Evolutionary conservation across 75 land plant genomes (phyloP).

Genomic region (Larix kaempferi): DNA sequence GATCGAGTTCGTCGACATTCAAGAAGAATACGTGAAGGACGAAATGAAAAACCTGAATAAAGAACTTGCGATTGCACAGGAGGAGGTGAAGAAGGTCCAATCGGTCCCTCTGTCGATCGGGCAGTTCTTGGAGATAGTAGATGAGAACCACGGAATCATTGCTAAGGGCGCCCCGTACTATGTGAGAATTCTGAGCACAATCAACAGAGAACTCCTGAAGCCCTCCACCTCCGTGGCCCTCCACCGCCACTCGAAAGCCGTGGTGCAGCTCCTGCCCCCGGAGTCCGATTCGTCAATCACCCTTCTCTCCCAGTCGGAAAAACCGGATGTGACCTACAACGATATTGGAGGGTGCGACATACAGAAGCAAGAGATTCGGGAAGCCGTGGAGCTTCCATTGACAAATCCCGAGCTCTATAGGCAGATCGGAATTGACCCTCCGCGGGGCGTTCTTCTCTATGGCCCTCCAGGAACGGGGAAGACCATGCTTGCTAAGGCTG

Average conservation of each 20-base stretch:
- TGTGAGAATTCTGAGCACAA: constrained; percentile 66
- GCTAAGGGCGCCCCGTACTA: constrained; percentile 73
- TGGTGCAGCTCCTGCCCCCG: constrained; percentile 77
- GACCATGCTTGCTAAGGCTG: constrained; percentile 92
- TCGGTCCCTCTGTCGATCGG: constrained; percentile 77
- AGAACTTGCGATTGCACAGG: constrained; percentile 66
- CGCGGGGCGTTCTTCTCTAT: constrained; percentile 74
- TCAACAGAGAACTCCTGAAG: constrained; percentile 64
- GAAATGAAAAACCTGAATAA: constrained; percentile 72
- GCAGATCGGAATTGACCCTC: constrained; percentile 54
- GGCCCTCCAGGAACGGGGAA: constrained; percentile 89
- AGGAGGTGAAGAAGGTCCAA: constrained; percentile 80
- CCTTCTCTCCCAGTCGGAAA: constrained; percentile 68
- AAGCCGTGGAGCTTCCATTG: constrained; percentile 72
- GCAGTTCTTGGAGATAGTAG: constrained; percentile 88
- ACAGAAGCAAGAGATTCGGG: constrained; percentile 86
- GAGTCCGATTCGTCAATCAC: constrained; percentile 80
- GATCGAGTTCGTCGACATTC: constrained; percentile 75
- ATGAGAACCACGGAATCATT: constrained; percentile 71
- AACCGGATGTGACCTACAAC: constrained; percentile 73
- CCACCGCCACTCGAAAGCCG: constrained; percentile 80
- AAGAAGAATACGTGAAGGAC: constrained; percentile 78
- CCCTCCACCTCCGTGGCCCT: constrained; percentile 79
- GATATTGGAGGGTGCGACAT: constrained; percentile 90
- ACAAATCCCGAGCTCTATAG: constrained; percentile 46